Evolutionary conservation across 106 monocot genomes (phyloP).

Genomic region (Iris macrosiphon): DNA sequence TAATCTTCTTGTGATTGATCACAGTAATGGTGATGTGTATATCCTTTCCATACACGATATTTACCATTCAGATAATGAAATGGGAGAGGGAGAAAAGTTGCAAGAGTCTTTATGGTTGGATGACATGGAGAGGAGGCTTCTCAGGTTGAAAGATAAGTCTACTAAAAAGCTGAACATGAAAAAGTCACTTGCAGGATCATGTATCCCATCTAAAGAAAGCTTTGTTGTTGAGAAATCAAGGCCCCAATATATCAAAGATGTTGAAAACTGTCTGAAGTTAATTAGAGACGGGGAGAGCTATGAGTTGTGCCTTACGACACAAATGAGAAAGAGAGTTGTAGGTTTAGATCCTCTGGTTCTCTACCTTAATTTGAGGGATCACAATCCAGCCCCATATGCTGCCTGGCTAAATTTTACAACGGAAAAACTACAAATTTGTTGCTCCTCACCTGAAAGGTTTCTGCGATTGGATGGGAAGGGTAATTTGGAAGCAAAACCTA

Average conservation of each 20-base stretch:
- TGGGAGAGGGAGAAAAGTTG: background rate
- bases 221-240: slow-evolving; percentile 78
- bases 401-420: slow-evolving; percentile 84
- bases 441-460: slow-evolving; percentile 96
- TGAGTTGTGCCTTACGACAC: slow-evolving; percentile 92
- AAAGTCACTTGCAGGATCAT: slow-evolving; percentile 5
- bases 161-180: slow-evolving; percentile 15
- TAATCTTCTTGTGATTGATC: slow-evolving; percentile 76
- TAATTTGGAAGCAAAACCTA: slow-evolving; percentile 90
- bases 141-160: slow-evolving; percentile 32
- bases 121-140: slow-evolving; percentile 75
- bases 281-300: slow-evolving; percentile 96
- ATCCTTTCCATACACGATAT: slow-evolving; percentile 46
- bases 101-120: slow-evolving; percentile 45
- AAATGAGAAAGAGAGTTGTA: slow-evolving; percentile 54
- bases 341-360: slow-evolving; percentile 42
- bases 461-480: slow-evolving; percentile 50
- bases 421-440: slow-evolving; percentile 71
- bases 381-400: slow-evolving; percentile 96
- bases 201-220: background rate
- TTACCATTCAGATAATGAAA: slow-evolving; percentile 2
- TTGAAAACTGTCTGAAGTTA: slow-evolving; percentile 56
- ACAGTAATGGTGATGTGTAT: slow-evolving; percentile 75
- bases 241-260: slow-evolving; percentile 67
- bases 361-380: slow-evolving; percentile 64